Percentiles rank a stretch among this genome's conserved stretches.
Evolutionary conservation across 805 yeast species (phyloP).

Genomic region (Cyberlindnera maclurae): DNA sequence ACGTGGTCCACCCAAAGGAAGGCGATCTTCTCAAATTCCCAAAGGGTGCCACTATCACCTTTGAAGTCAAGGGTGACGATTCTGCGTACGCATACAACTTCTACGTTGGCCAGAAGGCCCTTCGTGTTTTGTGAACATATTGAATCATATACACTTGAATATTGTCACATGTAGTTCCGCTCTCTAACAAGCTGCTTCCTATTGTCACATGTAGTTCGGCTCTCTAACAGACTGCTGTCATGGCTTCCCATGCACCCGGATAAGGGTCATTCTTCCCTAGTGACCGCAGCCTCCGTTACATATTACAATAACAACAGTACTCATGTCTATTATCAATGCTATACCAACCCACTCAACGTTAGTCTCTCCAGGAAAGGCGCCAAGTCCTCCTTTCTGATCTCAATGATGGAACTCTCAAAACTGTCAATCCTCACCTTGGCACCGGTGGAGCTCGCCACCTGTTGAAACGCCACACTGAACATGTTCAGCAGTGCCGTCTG

Average conservation of each 20-base stretch:
- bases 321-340: not conserved
- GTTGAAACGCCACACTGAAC: slow-evolving; percentile 88
- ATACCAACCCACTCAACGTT: slow-evolving; percentile 64
- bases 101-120: slow-evolving; percentile 21
- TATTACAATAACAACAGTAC: no score
- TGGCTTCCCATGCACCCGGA: no score
- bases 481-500: slow-evolving; percentile 57
- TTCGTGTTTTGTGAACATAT: slow-evolving; percentile 1
- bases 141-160: not conserved
- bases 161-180: no score
- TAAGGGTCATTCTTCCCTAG: no score
- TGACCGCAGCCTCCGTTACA: no score
- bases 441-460: slow-evolving; percentile 74
- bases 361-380: slow-evolving; percentile 80
- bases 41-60: slow-evolving; percentile 62
- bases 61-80: slow-evolving; percentile 56
- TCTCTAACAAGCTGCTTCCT: no score
- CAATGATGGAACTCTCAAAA: slow-evolving; percentile 90
- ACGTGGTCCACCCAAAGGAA: slow-evolving; percentile 46
- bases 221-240: no score
- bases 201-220: no score
- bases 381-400: slow-evolving; percentile 80
- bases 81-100: slow-evolving; percentile 38
- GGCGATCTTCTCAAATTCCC: slow-evolving; percentile 65
- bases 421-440: slow-evolving; percentile 90